Conservation (phyloP, 208 protist genomes). For the Sergeia podlipaevii region DNA sequence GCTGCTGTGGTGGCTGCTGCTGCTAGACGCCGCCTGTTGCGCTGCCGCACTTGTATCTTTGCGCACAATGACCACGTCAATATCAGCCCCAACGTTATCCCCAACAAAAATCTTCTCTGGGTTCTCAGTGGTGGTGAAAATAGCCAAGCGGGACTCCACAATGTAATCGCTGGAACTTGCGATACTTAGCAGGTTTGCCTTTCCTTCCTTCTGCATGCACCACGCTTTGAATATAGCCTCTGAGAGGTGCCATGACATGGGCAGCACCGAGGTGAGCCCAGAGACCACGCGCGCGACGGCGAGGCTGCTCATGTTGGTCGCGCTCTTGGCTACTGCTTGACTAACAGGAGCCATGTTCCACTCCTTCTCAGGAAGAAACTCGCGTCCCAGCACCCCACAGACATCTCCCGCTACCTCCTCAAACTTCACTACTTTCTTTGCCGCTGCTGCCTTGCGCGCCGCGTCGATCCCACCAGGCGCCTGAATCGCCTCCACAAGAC, state of each 20-base stretch:
- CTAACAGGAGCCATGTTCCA: not conserved
- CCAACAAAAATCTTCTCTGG: constrained; percentile 11
- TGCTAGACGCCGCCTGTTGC: not conserved
- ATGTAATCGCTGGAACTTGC: constrained; percentile 60
- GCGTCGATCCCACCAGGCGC: not conserved
- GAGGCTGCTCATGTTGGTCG: constrained; percentile 9
- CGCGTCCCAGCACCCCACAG: not conserved
- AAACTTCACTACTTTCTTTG: constrained; percentile 6
- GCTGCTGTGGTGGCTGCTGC: not conserved
- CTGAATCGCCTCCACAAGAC: constrained; percentile 15
- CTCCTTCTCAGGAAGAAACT: not conserved
- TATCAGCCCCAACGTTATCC: not conserved
- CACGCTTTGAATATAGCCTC: constrained; percentile 65
- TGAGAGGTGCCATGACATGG: constrained; percentile 47
- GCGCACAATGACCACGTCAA: not conserved
- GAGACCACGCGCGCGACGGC: constrained; percentile 9
- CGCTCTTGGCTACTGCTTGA: constrained; percentile 19
- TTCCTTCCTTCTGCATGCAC: constrained; percentile 41
- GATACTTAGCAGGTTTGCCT: constrained; percentile 56
- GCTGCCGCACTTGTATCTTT: not conserved
- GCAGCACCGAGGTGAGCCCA: constrained; percentile 26
- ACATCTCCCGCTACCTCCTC: constrained; percentile 1
- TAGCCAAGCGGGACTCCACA: constrained; percentile 42
- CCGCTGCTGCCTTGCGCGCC: not conserved
- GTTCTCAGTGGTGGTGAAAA: constrained; percentile 47